Evolutionary conservation across 441 rosid genomes (phyloP), one percentile per base, ranked within the genome.

Genomic region (Populus hybrid): DNA sequence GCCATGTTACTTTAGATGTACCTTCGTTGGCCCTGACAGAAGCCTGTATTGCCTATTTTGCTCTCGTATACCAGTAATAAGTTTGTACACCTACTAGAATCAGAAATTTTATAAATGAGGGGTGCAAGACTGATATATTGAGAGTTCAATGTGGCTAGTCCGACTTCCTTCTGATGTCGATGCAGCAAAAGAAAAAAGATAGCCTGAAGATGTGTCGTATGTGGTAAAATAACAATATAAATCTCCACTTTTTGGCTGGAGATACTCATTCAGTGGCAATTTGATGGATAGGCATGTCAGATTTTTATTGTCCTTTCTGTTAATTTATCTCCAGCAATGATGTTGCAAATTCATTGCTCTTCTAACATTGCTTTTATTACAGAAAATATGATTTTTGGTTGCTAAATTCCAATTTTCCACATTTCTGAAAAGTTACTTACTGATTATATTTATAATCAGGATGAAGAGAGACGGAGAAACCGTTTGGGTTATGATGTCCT

Each of bases 381-480:
- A 40, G 21, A n/a, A 24, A 8, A 6, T 30, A 30, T 30, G 40
- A 16, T 68, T 20, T 34, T 18, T 2, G 12, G 4, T 14, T 34
- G 3, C 8, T 30, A 68, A 68, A 30, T 3, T 14, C 7, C 6
- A 34, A 34, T 34, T 34, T 14, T 16, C 10, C 46, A 3, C 5
- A 10, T 40, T 68, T 21, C 23, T 14, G 10, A 6, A 11, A 30
- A 16, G n/a, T 32, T 32, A 28, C 46, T 10, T 32, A 69, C 11
- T 42, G 35, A 14, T 18, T 2, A 50, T 24, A 11, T 71, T 42
- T 26, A 46, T 46, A 46, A 1, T 64, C 77, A 84, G 84, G 86
- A 81, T 64, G 84, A 77, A n/a, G 86, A 84, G 77, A 80, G 76
- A 71, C 63, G 30, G 70, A 80, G 87, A 79, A 84, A 84, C 79